Evolutionary conservation across 352 stramenopile species (phyloP).

Genomic region (Phytophthora pinifolia): DNA sequence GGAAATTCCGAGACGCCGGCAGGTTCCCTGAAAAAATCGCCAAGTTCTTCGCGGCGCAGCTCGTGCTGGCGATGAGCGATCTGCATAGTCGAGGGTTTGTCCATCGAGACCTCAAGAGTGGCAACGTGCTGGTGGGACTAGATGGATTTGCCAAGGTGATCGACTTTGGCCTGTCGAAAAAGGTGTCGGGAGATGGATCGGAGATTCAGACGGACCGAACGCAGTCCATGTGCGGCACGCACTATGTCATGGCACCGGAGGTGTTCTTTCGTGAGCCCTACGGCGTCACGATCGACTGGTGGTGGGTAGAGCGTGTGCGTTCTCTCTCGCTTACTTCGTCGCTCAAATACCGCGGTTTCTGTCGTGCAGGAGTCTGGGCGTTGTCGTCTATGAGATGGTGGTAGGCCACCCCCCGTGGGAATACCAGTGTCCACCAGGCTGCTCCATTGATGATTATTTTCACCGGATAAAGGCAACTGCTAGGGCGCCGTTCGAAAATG

Average conservation of each 20-base stretch:
- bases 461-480: conserved; percentile 26
- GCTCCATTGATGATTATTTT: conserved; percentile 37
- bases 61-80: conserved; percentile 59
- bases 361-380: conserved; percentile 55
- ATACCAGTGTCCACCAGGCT: conserved; percentile 43
- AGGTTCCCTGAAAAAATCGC: conserved; percentile 56
- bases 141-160: conserved; percentile 58
- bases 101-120: conserved; percentile 84
- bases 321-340: background rate
- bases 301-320: conserved; percentile 33
- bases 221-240: conserved; percentile 63
- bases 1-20: conserved; percentile 41
- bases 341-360: conserved; percentile 1
- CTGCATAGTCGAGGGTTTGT: conserved; percentile 57
- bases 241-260: conserved; percentile 79
- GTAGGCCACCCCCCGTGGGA: conserved; percentile 61
- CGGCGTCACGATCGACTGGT: conserved; percentile 62
- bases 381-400: conserved; percentile 80
- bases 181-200: background rate
- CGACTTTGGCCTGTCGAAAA: conserved; percentile 73
- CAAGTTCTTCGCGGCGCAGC: conserved; percentile 63
- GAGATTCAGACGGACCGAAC: conserved; percentile 12
- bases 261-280: conserved; percentile 46
- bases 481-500: conserved; percentile 5
- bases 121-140: conserved; percentile 60